Conservation (phyloP, 2,329 filamentous ascomycete species). For the Alternaria atra region DNA sequence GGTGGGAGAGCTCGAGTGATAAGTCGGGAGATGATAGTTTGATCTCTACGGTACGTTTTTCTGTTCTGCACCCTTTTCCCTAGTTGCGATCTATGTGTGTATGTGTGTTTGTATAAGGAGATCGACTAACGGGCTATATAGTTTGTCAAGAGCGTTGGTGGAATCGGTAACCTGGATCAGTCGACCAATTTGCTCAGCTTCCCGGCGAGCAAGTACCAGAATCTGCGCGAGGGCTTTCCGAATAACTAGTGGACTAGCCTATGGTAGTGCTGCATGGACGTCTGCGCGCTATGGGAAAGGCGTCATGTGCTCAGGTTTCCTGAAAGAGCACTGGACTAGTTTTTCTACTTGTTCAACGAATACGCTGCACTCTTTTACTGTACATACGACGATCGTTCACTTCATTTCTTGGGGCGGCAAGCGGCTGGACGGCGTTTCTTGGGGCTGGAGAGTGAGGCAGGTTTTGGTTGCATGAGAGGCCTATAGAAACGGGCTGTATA, state of each 20-base stretch:
- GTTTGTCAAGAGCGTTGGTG: slow-evolving; percentile 66
- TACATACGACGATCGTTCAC: not conserved
- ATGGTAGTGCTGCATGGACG: not conserved
- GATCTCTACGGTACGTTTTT: slow-evolving; percentile 38
- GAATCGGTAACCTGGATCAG: slow-evolving; percentile 60
- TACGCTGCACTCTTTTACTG: not conserved
- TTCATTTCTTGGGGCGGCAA: not conserved
- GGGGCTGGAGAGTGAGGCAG: not conserved
- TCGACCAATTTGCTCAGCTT: slow-evolving; percentile 69
- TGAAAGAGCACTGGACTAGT: not conserved
- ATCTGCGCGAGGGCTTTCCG: slow-evolving; percentile 56
- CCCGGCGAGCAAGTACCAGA: slow-evolving; percentile 75
- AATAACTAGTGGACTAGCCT: slow-evolving; percentile 19
- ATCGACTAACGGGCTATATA: slow-evolving; percentile 20
- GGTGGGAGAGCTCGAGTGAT: slow-evolving; percentile 49
- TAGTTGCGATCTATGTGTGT: not conserved
- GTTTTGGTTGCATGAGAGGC: not conserved
- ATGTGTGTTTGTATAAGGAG: not conserved
- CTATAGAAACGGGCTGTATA: not conserved
- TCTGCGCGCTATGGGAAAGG: not conserved
- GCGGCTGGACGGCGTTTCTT: not conserved
- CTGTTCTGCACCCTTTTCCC: not conserved
- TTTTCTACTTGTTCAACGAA: not conserved
- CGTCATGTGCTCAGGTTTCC: not conserved
- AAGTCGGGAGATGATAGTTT: slow-evolving; percentile 44